Base-by-base conservation (phyloP, 129 eudicot genomes). In the Helichrysum umbraculigerum region DNA sequence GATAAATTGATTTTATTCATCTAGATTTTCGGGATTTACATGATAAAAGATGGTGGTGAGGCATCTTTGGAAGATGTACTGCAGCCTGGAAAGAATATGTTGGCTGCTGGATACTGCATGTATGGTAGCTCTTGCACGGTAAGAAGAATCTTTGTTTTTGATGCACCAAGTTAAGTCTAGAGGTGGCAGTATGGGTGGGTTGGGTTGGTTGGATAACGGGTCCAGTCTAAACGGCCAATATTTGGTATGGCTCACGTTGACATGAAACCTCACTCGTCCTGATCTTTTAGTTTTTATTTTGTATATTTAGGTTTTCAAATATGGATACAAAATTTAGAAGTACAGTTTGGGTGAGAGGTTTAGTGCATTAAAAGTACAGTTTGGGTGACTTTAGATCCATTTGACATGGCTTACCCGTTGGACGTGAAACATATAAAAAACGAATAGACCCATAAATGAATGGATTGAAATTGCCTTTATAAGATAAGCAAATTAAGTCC, bases 81-180 rank as follows among this genome's bases (percentile, higher is more conserved):
- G 83, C 91, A 87, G 83, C 92, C 99, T 57, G 99, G 99, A 78
- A 91, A 78, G 82, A 87, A 87, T 71, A 82, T 94, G 99, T 16
- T 89, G 35, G 99, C 99, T 56, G 99, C 99, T 76, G 99, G 99
- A 70, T 94, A 94, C 66, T 94, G 97, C 88, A 91, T 94, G 99
- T 94, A 94, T 77, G 99, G 99, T 57, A 94, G 99, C 83, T 94
- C 97, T 81, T 94, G 99, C 92, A 87, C 89, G 97, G 99, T 94
- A 86, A 70, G 78, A 25, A 54, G 2, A 47, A 69, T 62, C 16
- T 14, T 7, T 35, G 28, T 25, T 28, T 6, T 4, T 25, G 1
- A 9, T 10, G n/a, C 5, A 28, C 0, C 37, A 4, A 1, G 25
- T 10, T 28, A 11, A 61, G 35, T 61, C 33, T 62, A 42, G 21